phyloP scores from a whole-genome alignment of 2,329 filamentous ascomycete genomes.

The Sclerotiophoma versabilis region DNA sequence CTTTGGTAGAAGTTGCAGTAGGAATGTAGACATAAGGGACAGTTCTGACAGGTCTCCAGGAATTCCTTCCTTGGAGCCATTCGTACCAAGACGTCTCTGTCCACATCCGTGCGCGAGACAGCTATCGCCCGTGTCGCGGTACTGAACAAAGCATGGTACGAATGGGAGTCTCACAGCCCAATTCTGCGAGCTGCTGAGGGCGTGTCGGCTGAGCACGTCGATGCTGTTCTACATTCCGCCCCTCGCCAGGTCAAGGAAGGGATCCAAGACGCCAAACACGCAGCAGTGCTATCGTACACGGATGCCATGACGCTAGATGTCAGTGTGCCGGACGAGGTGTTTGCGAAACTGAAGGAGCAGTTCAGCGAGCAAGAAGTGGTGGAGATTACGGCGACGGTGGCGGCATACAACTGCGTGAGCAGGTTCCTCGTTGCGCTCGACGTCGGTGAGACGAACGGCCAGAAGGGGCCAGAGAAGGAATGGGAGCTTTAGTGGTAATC shows the following conservation, averaged over 20 bases:
- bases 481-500: slow-evolving; percentile 6
- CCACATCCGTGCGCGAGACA: slow-evolving; percentile 70
- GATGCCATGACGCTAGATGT: slow-evolving; percentile 85
- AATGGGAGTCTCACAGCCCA: slow-evolving; percentile 82
- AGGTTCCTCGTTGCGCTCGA: slow-evolving; percentile 83
- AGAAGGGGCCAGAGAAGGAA: slow-evolving; percentile 27
- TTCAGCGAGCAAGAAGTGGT: slow-evolving; percentile 78
- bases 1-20: too few species aligned
- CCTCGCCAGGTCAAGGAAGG: slow-evolving; percentile 17
- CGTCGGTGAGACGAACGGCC: slow-evolving; percentile 57
- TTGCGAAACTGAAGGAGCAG: slow-evolving; percentile 65
- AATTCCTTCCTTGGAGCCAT: slow-evolving; percentile 65
- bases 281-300: slow-evolving; percentile 74
- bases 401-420: slow-evolving; percentile 85
- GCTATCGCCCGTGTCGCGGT: slow-evolving; percentile 83
- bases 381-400: slow-evolving; percentile 80
- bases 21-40: background rate
- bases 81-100: slow-evolving; percentile 60
- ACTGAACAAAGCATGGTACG: slow-evolving; percentile 82
- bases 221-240: slow-evolving; percentile 34
- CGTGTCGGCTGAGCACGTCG: slow-evolving; percentile 59
- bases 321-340: slow-evolving; percentile 71
- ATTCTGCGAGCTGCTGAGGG: slow-evolving; percentile 53
- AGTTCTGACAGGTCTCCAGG: slow-evolving; percentile 32
- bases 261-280: slow-evolving; percentile 65